These are phyloP conservation scores for Pestalotiopsis sp. DNA, from an alignment of 2,329 filamentous ascomycete species.

Conservation along the genomic window DNA sequence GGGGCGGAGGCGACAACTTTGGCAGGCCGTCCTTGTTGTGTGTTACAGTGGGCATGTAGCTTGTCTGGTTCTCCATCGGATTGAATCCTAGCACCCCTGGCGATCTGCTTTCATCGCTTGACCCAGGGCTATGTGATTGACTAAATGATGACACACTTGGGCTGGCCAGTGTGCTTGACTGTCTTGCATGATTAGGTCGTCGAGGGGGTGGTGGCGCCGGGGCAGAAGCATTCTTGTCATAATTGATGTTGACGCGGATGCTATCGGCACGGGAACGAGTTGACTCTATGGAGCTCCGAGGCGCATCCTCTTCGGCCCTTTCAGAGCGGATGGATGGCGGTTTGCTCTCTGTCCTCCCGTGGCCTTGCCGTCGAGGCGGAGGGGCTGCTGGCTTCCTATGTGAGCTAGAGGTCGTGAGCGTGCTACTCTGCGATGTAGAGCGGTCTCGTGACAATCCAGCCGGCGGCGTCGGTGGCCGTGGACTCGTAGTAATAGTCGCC, in stretches of 20 bases:
- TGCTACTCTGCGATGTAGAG: slow-evolving; percentile 32
- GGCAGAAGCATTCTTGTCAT: slow-evolving; percentile 23
- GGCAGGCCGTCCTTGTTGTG: slow-evolving; percentile 25
- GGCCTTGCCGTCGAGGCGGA: slow-evolving; percentile 53
- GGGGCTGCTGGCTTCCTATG: slow-evolving; percentile 49
- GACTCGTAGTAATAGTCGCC: slow-evolving; percentile 32
- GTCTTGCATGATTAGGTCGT: slow-evolving; percentile 43
- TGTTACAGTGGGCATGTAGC: slow-evolving; percentile 19
- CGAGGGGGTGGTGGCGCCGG: slow-evolving; percentile 61
- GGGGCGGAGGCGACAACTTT: slow-evolving; percentile 44
- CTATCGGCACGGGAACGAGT: slow-evolving; percentile 49
- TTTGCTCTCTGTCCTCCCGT: slow-evolving; percentile 50
- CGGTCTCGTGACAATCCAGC: slow-evolving; percentile 35
- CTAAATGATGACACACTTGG: slow-evolving; percentile 33
- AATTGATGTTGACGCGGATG: slow-evolving; percentile 40
- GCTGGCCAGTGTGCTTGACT: slow-evolving; percentile 27
- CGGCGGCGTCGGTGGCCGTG: slow-evolving; percentile 44
- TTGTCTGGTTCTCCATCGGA: slow-evolving; percentile 8
- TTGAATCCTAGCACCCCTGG: slow-evolving; percentile 18
- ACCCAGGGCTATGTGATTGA: slow-evolving; percentile 19
- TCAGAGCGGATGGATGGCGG: slow-evolving; percentile 21
- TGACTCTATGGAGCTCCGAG: slow-evolving; percentile 55
- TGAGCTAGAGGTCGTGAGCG: slow-evolving; percentile 37
- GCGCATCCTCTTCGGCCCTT: slow-evolving; percentile 39
- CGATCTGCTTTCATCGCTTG: slow-evolving; percentile 23